Base-by-base conservation (phyloP, 1,284 basidiomycete genomes). In the Leucoagaricus sp. region DNA sequence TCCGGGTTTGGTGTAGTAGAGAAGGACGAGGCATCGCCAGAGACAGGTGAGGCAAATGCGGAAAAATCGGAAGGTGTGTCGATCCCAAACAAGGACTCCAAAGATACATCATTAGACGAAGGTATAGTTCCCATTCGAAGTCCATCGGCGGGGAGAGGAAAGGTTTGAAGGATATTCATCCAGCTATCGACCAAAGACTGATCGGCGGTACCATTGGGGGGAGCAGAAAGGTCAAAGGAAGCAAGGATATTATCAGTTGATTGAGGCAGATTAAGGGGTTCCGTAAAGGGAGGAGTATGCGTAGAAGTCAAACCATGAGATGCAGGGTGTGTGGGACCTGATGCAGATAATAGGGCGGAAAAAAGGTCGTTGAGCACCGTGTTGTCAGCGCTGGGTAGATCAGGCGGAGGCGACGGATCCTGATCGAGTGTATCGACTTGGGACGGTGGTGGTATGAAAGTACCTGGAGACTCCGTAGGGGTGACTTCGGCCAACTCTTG, bases 151-250 rank as follows among this genome's bases (percentile, higher is more conserved):
- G 42, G 31, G 5, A 50, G 23, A 15, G 54, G 47, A 17, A 79
- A 75, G 1, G 71, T 69, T 49, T 79, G 72, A 9, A 81, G 69
- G 42, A 82, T 75, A 46, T 74, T 74, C 66, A 84, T 72, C 82
- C 82, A 84, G 44, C 72, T 76, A 58, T 83, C 76, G 49, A 81
- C 73, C 13, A 76, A 62, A n/a, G 69, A 60, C 50, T 74, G 69
- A 61, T 82, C 78, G 19, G 70, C 59, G n/a, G 61, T 61, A 29
- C 62, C 53, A 29, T 55, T 45, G 7, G 38, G 7, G 21, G 25
- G 12, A 5, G 47, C 45, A 38, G 48, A n/a, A 5, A 29, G 3
- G 17, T 40, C 28, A 8, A 40, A 38, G 5, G 42, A 44, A 6
- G 33, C 12, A 40, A 47, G 53, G 25, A 41, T 40, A 25, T 54